phyloP scores from a whole-genome alignment of 2,329 filamentous ascomycete species.

The Curvularia lunata region DNA sequence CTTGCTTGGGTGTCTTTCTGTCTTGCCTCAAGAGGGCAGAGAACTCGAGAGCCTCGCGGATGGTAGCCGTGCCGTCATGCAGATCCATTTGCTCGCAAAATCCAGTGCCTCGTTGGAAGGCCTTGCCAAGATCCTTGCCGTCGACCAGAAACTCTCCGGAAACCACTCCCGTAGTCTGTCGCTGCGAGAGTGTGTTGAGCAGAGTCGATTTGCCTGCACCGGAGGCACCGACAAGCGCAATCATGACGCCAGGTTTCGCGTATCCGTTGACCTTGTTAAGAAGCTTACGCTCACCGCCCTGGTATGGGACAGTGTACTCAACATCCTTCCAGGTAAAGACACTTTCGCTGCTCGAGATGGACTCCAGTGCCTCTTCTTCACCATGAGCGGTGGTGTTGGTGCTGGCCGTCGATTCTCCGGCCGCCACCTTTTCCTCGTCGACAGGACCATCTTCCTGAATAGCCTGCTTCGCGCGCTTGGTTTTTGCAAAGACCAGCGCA shows the following conservation, averaged over 20 bases:
- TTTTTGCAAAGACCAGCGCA: slow-evolving; percentile 73
- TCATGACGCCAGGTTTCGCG: slow-evolving; percentile 79
- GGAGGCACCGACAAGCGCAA: slow-evolving; percentile 80
- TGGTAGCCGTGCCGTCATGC: slow-evolving; percentile 70
- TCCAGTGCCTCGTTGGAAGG: slow-evolving; percentile 71
- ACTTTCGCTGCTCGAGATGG: slow-evolving; percentile 48
- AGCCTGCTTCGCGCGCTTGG: slow-evolving; percentile 64
- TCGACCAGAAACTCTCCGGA: slow-evolving; percentile 76
- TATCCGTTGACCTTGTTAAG: slow-evolving; percentile 76
- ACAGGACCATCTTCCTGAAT: slow-evolving; percentile 52
- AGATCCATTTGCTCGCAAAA: slow-evolving; percentile 77
- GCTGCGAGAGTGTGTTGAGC: slow-evolving; percentile 76
- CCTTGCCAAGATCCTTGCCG: slow-evolving; percentile 62
- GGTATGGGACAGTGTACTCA: slow-evolving; percentile 75
- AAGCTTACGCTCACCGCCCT: slow-evolving; percentile 66
- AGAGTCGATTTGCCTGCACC: slow-evolving; percentile 85
- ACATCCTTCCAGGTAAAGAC: slow-evolving; percentile 49
- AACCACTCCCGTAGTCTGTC: slow-evolving; percentile 70
- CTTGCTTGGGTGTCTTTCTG: slow-evolving; percentile 58
- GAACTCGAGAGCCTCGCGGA: slow-evolving; percentile 72
- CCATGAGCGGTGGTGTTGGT: slow-evolving; percentile 29
- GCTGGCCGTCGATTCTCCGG: slow-evolving; percentile 34
- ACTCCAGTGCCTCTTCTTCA: slow-evolving; percentile 42
- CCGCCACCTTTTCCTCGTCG: slow-evolving; percentile 64
- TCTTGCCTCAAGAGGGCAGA: slow-evolving; percentile 70